A percentile compares a stretch with the other conserved stretches of the same genome.
Conservation (phyloP, 768 basidiomycete species). For the Panellus pusillus region DNA sequence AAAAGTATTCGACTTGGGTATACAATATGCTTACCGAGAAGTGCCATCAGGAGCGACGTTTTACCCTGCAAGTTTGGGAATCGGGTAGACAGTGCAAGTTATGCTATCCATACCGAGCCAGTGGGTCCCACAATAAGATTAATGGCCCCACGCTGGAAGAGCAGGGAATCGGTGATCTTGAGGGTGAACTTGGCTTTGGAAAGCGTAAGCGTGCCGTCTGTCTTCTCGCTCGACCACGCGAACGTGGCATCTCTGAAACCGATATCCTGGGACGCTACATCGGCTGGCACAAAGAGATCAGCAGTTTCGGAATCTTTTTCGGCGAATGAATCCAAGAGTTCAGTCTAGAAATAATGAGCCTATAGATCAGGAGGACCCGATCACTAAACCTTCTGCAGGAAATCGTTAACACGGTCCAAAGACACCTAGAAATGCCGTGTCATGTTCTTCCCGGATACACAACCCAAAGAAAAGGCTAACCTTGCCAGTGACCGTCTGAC, state of each 20-base stretch:
- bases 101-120: constrained; percentile 31
- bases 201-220: constrained; percentile 32
- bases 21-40: constrained; percentile 37
- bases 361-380: neutral
- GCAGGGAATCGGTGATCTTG: constrained; percentile 48
- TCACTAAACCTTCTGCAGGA: constrained; percentile 36
- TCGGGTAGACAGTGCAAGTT: neutral
- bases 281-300: constrained; percentile 18
- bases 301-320: constrained; percentile 26
- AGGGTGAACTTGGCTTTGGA: constrained; percentile 51
- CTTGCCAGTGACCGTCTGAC: constrained; percentile 41
- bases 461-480: constrained; percentile 31
- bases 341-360: constrained; percentile 34
- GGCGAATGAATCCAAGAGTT: constrained; percentile 44
- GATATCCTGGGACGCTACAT: constrained; percentile 30
- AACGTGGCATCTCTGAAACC: constrained; percentile 59
- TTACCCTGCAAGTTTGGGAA: constrained; percentile 40
- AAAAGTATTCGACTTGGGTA: neutral
- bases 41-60: constrained; percentile 65
- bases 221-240: constrained; percentile 49
- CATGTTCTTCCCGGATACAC: neutral
- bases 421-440: constrained; percentile 30
- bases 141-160: constrained; percentile 52
- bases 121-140: constrained; percentile 67
- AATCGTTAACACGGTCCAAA: constrained; percentile 51